Percentiles rank a stretch among this genome's conserved stretches.
Evolutionary conservation across 345 rosid genomes (phyloP).

Genomic region (Excoecaria cochinchinensis): DNA sequence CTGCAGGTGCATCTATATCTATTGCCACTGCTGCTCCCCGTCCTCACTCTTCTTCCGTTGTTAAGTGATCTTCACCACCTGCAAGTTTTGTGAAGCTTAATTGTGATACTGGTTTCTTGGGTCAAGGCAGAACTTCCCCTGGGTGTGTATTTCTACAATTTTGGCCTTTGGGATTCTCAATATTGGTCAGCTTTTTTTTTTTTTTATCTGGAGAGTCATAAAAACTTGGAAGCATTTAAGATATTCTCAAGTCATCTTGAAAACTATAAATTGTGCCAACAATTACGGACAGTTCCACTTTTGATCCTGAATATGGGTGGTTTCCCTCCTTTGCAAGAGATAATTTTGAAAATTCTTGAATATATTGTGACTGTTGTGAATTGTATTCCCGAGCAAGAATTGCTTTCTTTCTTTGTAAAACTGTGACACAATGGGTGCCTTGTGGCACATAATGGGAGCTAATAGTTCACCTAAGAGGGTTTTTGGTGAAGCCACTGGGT

Average conservation of each 20-base stretch:
- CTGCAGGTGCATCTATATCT: too few relatives aligned
- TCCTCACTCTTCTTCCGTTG: too few relatives aligned
- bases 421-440: slow-evolving; percentile 96
- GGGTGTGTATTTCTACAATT: too few relatives aligned
- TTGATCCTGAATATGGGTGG: slow-evolving; percentile 93
- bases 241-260: slow-evolving; percentile 97
- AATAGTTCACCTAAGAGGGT: slow-evolving; percentile 81
- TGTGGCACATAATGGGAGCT: slow-evolving; percentile 92
- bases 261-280: slow-evolving; percentile 87
- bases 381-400: slow-evolving; percentile 98
- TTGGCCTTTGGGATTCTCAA: too few relatives aligned
- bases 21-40: too few relatives aligned
- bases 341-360: slow-evolving; percentile 94
- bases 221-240: too few relatives aligned
- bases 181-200: too few relatives aligned
- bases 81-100: too few relatives aligned
- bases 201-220: too few relatives aligned
- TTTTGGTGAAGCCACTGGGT: slow-evolving; percentile 97
- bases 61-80: too few relatives aligned
- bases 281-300: slow-evolving; percentile 92
- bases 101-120: too few relatives aligned
- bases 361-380: slow-evolving; percentile 97
- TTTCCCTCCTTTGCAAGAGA: slow-evolving; percentile 91
- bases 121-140: too few relatives aligned
- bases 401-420: slow-evolving; percentile 92